phyloP scores from a whole-genome alignment of 2,329 filamentous ascomycete genomes.

The Fusarium sp. region DNA sequence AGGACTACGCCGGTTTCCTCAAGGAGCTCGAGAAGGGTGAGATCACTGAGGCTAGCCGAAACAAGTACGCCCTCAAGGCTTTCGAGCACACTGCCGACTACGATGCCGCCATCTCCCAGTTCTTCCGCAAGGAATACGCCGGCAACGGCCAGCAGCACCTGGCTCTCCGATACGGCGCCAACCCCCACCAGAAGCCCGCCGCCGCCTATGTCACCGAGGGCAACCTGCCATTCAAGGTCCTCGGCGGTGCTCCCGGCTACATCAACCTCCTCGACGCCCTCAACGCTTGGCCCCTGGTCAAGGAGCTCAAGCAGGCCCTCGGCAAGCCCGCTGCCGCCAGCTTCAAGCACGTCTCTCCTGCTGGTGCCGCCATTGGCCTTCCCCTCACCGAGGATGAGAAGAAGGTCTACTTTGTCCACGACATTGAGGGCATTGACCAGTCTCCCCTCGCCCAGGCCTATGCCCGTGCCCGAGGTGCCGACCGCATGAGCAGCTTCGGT shows the following conservation, averaged over 20 bases:
- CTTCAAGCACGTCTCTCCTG: conserved; percentile 99
- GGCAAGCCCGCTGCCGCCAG: conserved; percentile 90
- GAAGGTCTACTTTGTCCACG: conserved; percentile 98
- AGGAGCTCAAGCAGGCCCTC: conserved; percentile 90
- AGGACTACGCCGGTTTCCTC: conserved; percentile 93
- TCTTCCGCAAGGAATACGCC: conserved; percentile 98
- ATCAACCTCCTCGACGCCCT: conserved; percentile 97
- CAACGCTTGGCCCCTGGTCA: conserved; percentile 96
- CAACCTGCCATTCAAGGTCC: conserved; percentile 90
- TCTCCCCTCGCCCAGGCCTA: conserved; percentile 93
- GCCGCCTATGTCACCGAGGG: conserved; percentile 78
- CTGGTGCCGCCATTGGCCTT: conserved; percentile 91
- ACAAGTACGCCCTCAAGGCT: conserved; percentile 92
- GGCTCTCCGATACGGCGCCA: conserved; percentile 90
- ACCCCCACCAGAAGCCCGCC: conserved; percentile 98
- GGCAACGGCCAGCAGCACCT: conserved; percentile 82
- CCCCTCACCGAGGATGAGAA: conserved; percentile 86
- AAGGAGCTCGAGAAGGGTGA: conserved; percentile 87
- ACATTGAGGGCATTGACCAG: conserved; percentile 85
- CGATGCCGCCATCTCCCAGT: conserved; percentile 90
- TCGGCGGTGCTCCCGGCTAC: conserved; percentile 89
- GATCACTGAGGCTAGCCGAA: conserved; percentile 83
- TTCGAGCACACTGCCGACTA: conserved; percentile 99
- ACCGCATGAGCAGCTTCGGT: conserved; percentile 98
- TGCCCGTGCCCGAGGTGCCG: conserved; percentile 90